Base-by-base conservation (phyloP, 257 asterid species). In the Penstemon eatonii region DNA sequence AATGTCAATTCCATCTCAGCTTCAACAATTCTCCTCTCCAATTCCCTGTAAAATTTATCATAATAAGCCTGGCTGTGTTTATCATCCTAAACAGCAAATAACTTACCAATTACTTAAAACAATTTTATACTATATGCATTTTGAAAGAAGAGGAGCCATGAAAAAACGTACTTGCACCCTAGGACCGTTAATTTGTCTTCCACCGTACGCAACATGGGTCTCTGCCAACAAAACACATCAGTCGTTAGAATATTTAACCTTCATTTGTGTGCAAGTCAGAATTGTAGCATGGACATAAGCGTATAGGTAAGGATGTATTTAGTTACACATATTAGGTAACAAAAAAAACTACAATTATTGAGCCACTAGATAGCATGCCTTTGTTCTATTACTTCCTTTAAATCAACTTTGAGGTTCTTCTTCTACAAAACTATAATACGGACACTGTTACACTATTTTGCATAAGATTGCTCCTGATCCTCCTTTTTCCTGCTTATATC, bases 1-100 rank as follows among this genome's bases (percentile, higher is more conserved):
- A 87, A 65, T 10, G 98, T 83, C 81, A 92, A 69, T 69, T 92
- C 96, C 96, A 89, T 92, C 86, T 92, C 96, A 51, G 85, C 84
- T 72, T 87, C 95, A 80, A 85, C 96, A 63, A 92, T 86, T 74
- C 82, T 86, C 73, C 87, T 82, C 81, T 89, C 83, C 81, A 92
- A 58, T 41, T 85, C 90, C 85, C 98, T 91, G 73, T 54, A 60
- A 50, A 9, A 18, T 10, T 49, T 39, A 73, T 63, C 65, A 68
- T 6, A 65, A 56, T 19, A 60, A 73, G 63, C 60, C 61, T 38
- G 15, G 65, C 36, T 38, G 3, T 41, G 53, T 6, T 58, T 40
- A 15, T 65, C 43, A 9, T 67, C 71, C 52, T 41, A 60, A 50
- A 50, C n/a, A 72, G 25, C 54, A 40, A 25, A 72, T 7, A 39